phyloP scores from a whole-genome alignment of 352 stramenopile genomes.

The Phytophthora litchii region DNA sequence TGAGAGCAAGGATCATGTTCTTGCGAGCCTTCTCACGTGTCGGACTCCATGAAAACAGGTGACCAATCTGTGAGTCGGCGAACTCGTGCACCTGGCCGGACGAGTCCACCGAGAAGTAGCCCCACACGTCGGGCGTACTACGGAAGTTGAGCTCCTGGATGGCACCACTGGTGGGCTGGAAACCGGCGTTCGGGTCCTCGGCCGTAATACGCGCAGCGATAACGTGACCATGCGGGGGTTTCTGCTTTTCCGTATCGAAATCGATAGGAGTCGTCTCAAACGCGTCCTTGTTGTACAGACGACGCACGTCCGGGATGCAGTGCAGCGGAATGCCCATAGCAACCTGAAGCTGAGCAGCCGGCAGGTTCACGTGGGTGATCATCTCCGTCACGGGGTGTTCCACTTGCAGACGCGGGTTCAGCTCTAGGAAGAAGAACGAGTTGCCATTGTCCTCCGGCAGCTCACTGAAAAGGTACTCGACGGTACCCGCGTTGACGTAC shows the following conservation, averaged over 20 bases:
- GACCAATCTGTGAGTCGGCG: conserved; percentile 99
- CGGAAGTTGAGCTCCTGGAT: conserved; percentile 99
- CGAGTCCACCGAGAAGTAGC: conserved; percentile 99
- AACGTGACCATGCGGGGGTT: conserved; percentile 92
- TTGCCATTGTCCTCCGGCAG: conserved; percentile 88
- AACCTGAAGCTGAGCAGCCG: conserved; percentile 97
- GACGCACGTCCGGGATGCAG: conserved; percentile 98
- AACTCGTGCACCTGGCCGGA: conserved; percentile 99
- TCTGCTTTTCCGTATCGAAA: conserved; percentile 91
- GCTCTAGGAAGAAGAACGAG: conserved; percentile 99
- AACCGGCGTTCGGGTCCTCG: conserved; percentile 99
- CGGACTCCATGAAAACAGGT: conserved; percentile 98
- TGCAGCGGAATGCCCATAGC: conserved; percentile 99
- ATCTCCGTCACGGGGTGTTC: conserved; percentile 99
- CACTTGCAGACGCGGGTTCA: conserved; percentile 99
- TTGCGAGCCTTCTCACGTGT: conserved; percentile 97
- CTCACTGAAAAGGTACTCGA: conserved; percentile 99
- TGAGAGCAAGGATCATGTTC: conserved; percentile 98
- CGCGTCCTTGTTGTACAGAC: conserved; percentile 96
- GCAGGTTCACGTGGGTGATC: conserved; percentile 98
- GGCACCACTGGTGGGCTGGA: conserved; percentile 97
- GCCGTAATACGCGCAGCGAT: conserved; percentile 99
- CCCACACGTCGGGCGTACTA: conserved; percentile 99
- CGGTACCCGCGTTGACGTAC: conserved; percentile 99
- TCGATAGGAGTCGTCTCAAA: conserved; percentile 95